Evolutionary conservation across 371 early-diverging fungal species (phyloP).

Genomic region (Actinomortierella wolfii): DNA sequence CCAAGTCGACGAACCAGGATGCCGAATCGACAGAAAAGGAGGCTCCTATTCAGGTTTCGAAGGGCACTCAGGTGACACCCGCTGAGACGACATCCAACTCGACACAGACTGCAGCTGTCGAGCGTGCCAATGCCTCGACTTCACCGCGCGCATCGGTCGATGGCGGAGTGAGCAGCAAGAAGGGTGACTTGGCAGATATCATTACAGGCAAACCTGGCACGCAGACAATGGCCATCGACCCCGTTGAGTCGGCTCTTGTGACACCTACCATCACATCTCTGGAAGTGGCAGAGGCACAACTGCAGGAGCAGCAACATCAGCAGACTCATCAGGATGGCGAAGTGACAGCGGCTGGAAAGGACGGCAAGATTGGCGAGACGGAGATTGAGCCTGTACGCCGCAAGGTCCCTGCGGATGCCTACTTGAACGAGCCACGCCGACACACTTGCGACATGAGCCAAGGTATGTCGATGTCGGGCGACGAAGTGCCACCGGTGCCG

Average conservation of each 20-base stretch:
- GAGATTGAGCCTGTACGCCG: slow-evolving; percentile 12
- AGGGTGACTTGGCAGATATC: slow-evolving; percentile 7
- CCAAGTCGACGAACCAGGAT: background rate
- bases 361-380: background rate
- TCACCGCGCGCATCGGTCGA: too few species aligned
- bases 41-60: background rate
- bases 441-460: slow-evolving; percentile 45
- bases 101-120: too few species aligned
- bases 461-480: too few species aligned
- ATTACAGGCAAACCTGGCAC: slow-evolving; percentile 33
- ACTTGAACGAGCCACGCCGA: slow-evolving; percentile 24
- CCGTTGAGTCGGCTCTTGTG: slow-evolving; percentile 2
- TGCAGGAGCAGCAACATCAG: too few species aligned
- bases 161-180: too few species aligned
- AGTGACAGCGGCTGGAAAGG: too few species aligned
- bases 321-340: too few species aligned
- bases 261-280: background rate
- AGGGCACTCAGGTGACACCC: background rate
- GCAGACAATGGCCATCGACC: slow-evolving; percentile 20
- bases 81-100: background rate
- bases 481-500: background rate
- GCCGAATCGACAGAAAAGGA: background rate
- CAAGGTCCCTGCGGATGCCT: slow-evolving; percentile 4
- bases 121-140: too few species aligned
- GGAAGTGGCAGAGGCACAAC: slow-evolving; percentile 13